Conservation (phyloP, 352 stramenopile genomes). For the Globisporangium splendens region DNA sequence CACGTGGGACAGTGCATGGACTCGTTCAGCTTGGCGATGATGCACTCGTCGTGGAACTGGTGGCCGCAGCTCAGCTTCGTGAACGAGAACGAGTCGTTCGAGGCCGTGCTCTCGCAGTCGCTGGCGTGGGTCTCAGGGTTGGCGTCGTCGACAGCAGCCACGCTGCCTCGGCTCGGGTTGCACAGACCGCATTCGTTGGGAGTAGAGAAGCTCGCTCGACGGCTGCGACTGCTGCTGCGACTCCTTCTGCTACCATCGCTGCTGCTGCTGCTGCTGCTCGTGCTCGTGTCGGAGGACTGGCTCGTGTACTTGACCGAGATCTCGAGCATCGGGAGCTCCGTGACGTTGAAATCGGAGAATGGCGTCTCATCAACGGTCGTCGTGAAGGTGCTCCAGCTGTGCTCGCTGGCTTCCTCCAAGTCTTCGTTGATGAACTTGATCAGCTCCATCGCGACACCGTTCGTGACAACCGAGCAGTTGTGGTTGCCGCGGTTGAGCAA, state of each 20-base stretch:
- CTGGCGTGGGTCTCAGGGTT: too few relatives aligned
- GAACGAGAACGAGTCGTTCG: too few relatives aligned
- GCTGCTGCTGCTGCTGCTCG: too few relatives aligned
- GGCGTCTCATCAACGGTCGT: too few relatives aligned
- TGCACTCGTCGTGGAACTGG: constrained; percentile 52
- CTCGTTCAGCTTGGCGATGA: constrained; percentile 37
- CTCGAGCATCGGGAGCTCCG: background rate
- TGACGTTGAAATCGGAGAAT: too few relatives aligned
- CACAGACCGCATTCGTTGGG: constrained; percentile 5
- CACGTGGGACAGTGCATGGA: constrained; percentile 34
- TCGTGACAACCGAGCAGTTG: constrained; percentile 29
- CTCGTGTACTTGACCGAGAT: background rate
- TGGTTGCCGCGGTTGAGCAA: constrained; percentile 39
- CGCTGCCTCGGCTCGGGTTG: background rate
- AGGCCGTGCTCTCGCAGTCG: too few relatives aligned
- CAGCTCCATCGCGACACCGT: constrained; percentile 25
- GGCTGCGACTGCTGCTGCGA: too few relatives aligned
- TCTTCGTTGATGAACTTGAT: constrained; percentile 9
- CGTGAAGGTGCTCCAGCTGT: too few relatives aligned
- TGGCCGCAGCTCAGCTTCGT: constrained; percentile 29
- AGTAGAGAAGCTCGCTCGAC: too few relatives aligned
- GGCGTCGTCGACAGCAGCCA: too few relatives aligned
- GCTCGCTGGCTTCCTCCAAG: background rate
- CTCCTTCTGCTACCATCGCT: too few relatives aligned
- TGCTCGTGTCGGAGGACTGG: too few relatives aligned